These are phyloP conservation scores for Rostrohypoxylon terebratum DNA, from an alignment of 495 filamentous ascomycete species.

Conservation along the genomic window DNA sequence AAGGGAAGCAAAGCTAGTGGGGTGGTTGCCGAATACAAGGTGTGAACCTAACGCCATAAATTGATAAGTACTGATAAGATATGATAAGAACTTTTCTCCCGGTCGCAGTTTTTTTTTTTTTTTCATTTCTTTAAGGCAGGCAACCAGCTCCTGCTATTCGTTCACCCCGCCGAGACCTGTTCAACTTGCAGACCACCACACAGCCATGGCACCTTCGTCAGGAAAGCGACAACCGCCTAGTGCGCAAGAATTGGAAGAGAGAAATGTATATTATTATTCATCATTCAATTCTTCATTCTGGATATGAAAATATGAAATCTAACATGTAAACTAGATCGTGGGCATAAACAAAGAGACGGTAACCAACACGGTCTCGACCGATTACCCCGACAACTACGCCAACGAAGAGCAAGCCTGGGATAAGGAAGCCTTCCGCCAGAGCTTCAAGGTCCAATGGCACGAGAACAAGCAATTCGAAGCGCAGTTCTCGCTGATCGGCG, in stretches of 20 bases:
- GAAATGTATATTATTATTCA: conserved; percentile 51
- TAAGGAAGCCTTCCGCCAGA: conserved; percentile 75
- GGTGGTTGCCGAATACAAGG: conserved; percentile 16
- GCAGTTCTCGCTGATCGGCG: conserved; percentile 89
- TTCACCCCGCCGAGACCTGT: conserved; percentile 33
- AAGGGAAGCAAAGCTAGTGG: conserved; percentile 39
- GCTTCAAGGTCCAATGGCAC: conserved; percentile 83
- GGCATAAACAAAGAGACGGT: conserved; percentile 89
- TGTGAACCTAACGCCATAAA: conserved; percentile 20
- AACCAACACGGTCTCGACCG: conserved; percentile 85
- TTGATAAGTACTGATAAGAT: conserved; percentile 38
- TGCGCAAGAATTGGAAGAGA: conserved; percentile 53
- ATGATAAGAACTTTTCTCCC: conserved; percentile 13
- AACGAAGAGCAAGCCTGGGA: conserved; percentile 92
- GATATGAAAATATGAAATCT: conserved; percentile 5
- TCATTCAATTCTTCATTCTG: not conserved
- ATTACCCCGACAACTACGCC: conserved; percentile 90
- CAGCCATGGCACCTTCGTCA: conserved; percentile 57
- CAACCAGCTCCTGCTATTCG: conserved; percentile 9
- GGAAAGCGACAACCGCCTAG: conserved; percentile 51
- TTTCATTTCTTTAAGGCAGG: not conserved
- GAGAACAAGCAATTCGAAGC: conserved; percentile 77
- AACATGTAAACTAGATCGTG: conserved; percentile 72
- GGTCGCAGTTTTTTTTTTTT: conserved; percentile 36
- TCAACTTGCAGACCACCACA: conserved; percentile 23